A percentile compares a stretch with the other conserved stretches of the same genome.
Conservation (phyloP, 2,329 filamentous ascomycete species). For the Ciborinia camelliae region DNA sequence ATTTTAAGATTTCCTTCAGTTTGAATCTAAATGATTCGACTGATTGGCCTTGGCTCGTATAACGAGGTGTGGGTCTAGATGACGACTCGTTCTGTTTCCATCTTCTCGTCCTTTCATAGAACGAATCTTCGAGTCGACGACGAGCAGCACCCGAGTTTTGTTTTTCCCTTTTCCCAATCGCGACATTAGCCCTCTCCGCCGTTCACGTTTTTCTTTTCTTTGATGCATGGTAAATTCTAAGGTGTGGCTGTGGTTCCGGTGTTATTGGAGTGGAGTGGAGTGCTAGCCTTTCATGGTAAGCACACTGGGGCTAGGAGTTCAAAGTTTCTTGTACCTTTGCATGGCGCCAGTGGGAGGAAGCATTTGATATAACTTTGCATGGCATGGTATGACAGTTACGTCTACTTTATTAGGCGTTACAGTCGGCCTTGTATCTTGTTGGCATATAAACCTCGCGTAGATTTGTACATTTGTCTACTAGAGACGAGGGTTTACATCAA, state of each 20-base stretch:
- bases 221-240: constrained; percentile 16
- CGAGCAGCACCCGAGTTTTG: constrained; percentile 3
- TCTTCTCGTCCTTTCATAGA: constrained; percentile 13
- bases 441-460: neutral
- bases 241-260: constrained; percentile 9
- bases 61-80: constrained; percentile 16
- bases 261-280: neutral
- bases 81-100: constrained; percentile 2
- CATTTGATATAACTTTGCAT: neutral
- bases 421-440: neutral
- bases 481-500: neutral
- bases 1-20: neutral
- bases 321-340: neutral
- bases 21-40: constrained; percentile 2
- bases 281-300: constrained; percentile 14
- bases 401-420: neutral
- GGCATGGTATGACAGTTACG: neutral
- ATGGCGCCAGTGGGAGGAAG: constrained; percentile 4
- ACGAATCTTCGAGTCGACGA: constrained; percentile 14
- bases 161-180: constrained; percentile 14
- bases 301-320: constrained; percentile 8
- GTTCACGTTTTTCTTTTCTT: neutral
- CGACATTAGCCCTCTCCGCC: constrained; percentile 1
- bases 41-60: constrained; percentile 4
- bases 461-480: neutral